Evolutionary conservation across 2,329 filamentous ascomycete species (phyloP), one percentile per base, ranked within the genome.

Genomic region (Colletotrichum paranaense): DNA sequence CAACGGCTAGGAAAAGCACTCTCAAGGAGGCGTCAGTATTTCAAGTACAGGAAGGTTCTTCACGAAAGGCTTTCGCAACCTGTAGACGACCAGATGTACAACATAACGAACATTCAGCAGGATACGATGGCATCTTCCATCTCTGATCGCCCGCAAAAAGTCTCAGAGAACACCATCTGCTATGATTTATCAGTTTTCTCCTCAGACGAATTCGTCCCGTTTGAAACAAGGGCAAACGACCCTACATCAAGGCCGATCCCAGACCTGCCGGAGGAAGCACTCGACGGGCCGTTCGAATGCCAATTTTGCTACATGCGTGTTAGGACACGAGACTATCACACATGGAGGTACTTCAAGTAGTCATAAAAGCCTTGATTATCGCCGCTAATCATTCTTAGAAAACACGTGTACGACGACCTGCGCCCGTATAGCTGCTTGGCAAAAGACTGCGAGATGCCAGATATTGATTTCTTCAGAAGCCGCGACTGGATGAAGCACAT

Each of bases 321-420:
- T 19, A 2, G 2, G 3, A 46, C 6, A 46, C 14, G 5, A n/a
- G 16, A n/a, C 7, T 19, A 16, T 46, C 5, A 46, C 16, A 16
- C 79, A 1, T 85, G 83, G 83, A 79, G 78, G 72, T 82, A 67
- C 8, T 32, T 9, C 8, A 9, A 32, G 30, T 9, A 32, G 30
- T 11, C 30, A 32, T 32, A 8, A 32, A 32, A 32, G 8, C 30
- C 30, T 32, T 11, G 30, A 11, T 32, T 11, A 11, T 11, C 30
- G 30, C 30, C 3, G 32, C 32, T 35, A 35, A 35, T 35, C 11
- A 8, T 32, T 11, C n/a, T n/a, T 3, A 81, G 80, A 11, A 77
- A 77, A 7, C 84, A 86, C 60, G 75, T 86, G 0, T 82, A 82
- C 55, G 68, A 71, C 3, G 84, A 86, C 49, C 72, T 86, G 1